These are phyloP conservation scores for Saitozyma sp. DNA, from an alignment of 768 basidiomycete genomes.

Conservation along the genomic window DNA sequence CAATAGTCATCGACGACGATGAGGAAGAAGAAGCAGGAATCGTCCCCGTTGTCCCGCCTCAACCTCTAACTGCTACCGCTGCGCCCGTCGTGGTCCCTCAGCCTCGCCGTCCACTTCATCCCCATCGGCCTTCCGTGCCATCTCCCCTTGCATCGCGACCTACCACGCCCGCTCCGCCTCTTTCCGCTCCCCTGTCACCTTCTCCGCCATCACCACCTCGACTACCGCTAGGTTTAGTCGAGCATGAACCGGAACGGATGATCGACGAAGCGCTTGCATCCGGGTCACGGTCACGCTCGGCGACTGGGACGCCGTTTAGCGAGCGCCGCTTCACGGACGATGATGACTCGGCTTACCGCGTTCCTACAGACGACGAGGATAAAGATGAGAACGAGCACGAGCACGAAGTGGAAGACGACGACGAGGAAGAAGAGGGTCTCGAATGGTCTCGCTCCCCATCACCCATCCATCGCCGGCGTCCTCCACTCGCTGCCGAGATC, in stretches of 20 bases:
- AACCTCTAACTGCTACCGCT: no score
- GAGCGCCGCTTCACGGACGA: not conserved
- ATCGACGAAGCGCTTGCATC: conserved; percentile 13
- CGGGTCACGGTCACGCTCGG: conserved; percentile 2
- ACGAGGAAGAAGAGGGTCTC: conserved; percentile 44
- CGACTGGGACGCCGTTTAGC: not conserved
- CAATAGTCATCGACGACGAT: conserved; percentile 10
- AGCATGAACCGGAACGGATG: conserved; percentile 14
- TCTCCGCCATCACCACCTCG: conserved; percentile 10
- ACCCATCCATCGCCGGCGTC: conserved; percentile 40
- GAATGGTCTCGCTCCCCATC: conserved; percentile 56
- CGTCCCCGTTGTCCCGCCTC: not conserved
- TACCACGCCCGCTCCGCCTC: conserved; percentile 1
- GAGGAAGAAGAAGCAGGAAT: conserved; percentile 10
- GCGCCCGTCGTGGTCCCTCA: not conserved
- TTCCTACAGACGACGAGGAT: conserved; percentile 28
- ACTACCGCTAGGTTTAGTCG: conserved; percentile 11
- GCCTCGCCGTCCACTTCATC: conserved; percentile 6
- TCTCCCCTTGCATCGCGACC: conserved; percentile 12
- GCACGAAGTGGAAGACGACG: conserved; percentile 24
- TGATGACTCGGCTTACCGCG: conserved; percentile 5
- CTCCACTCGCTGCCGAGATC: conserved; percentile 50
- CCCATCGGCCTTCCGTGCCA: conserved; percentile 7
- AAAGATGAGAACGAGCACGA: conserved; percentile 56
- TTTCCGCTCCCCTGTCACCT: not conserved